phyloP scores from a whole-genome alignment of 768 basidiomycete species.

The Mycena polygramma region DNA sequence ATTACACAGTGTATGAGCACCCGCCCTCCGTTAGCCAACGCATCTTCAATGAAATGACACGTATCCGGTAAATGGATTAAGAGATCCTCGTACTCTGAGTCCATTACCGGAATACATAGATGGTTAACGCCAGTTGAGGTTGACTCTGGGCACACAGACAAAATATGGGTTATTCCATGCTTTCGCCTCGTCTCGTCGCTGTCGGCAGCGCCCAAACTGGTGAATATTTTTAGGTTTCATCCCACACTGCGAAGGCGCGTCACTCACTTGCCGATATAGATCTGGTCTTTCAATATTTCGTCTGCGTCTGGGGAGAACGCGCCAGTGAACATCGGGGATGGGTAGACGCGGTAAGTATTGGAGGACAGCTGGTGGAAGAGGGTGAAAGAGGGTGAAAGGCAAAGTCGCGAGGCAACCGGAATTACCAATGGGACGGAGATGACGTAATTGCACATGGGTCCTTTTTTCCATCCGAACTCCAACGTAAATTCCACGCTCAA shows the following conservation, averaged over 20 bases:
- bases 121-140: constrained; percentile 58
- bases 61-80: constrained; percentile 73
- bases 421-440: too few relatives aligned
- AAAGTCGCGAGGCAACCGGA: too few relatives aligned
- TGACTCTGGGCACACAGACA: constrained; percentile 72
- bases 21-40: constrained; percentile 63
- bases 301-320: constrained; percentile 40
- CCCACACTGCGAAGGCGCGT: not conserved
- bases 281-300: constrained; percentile 53
- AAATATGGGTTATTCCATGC: constrained; percentile 63
- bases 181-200: constrained; percentile 46
- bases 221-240: not conserved
- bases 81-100: constrained; percentile 65
- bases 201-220: constrained; percentile 54
- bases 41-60: constrained; percentile 73
- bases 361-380: too few relatives aligned
- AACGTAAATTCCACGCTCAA: too few relatives aligned
- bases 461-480: too few relatives aligned
- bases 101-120: constrained; percentile 55
- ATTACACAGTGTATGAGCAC: constrained; percentile 82
- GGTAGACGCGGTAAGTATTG: too few relatives aligned
- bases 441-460: too few relatives aligned
- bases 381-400: too few relatives aligned
- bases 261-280: constrained; percentile 60
- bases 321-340: constrained; percentile 3